Evolutionary conservation across 177 flowering plant species (phyloP), one percentile per base, ranked within the genome.

Genomic region (Vitis hybrid): DNA sequence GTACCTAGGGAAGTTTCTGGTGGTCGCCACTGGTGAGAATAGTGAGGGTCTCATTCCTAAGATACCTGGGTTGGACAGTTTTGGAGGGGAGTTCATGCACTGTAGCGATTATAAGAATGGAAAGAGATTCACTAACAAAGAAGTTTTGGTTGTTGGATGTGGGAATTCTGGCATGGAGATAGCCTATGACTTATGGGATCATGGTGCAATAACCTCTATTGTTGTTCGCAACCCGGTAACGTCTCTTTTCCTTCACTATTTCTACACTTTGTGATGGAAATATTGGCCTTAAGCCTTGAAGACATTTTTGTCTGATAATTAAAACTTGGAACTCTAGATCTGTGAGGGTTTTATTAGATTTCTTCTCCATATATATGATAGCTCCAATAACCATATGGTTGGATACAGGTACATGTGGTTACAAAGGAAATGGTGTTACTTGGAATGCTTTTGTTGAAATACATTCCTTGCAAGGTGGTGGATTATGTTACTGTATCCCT

Each of bases 101-200:
- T 80, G 87, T 0, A 74, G 68, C 39, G 11, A 70, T 3, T 84
- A 77, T 45, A 62, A 69, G 13, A 72, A 77, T 56, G 88, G 87
- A 1, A 8, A 1, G n/a, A 21, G 4, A 0, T 81, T 60, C 34
- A 4, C 1, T 2, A 79, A 58, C 0, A 77, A 80, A 56, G 60
- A 79, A 32, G 88, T 83, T 18, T 48, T 85, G 57, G 90, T 86
- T 6, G 87, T 86, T n/a, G 86, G 89, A 4, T 59, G 51, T 55
- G 88, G 88, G 12, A 87, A 87, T 17, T 85, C 88, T 0, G 88
- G 88, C 3, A 82, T 87, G 87, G 88, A 87, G 56, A 87, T 85
- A 11, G 83, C 81, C 18, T 73, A 70, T 66, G 91, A 85, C 58
- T 63, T 84, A 15, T 73, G 70, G 0, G 69, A 66, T 64, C 70